Percentiles rank a stretch among this genome's conserved stretches.
Conservation (phyloP, 2,329 filamentous ascomycete species). For the Penicillium hesseltinei region DNA sequence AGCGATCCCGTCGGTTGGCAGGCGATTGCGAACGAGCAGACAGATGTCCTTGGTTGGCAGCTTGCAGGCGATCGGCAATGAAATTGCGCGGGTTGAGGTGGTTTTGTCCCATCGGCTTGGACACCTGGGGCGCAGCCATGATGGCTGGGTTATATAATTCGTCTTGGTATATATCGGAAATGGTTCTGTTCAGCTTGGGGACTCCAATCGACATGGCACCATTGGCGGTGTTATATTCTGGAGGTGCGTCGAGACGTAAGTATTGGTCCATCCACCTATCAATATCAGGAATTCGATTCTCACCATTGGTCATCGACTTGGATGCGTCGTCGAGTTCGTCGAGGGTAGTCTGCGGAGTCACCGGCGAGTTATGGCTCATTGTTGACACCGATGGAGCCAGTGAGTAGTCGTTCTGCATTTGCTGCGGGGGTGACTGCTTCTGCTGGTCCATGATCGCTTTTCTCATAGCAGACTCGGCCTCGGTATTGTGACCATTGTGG, state of each 20-base stretch:
- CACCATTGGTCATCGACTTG: conserved; percentile 54
- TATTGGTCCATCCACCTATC: conserved; percentile 58
- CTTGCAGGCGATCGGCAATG: conserved; percentile 73
- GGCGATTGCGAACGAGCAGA: conserved; percentile 61
- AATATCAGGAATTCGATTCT: conserved; percentile 43
- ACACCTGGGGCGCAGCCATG: conserved; percentile 37
- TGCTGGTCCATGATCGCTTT: conserved; percentile 54
- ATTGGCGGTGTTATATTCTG: conserved; percentile 51
- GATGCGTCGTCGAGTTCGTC: conserved; percentile 54
- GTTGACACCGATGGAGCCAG: conserved; percentile 60
- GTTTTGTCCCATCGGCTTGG: conserved; percentile 35
- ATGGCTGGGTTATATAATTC: conserved; percentile 68
- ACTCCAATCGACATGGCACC: conserved; percentile 45
- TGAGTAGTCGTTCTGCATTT: conserved; percentile 49
- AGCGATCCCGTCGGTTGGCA: conserved; percentile 62
- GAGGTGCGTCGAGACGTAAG: conserved; percentile 61
- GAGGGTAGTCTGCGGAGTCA: conserved; percentile 58
- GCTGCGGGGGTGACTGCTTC: conserved; percentile 34
- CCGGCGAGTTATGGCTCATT: conserved; percentile 59
- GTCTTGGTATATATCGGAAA: conserved; percentile 81
- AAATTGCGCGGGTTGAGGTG: conserved; percentile 56
- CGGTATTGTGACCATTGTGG: conserved; percentile 43
- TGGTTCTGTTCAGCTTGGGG: conserved; percentile 79
- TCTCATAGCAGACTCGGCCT: conserved; percentile 61
- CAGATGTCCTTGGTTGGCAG: conserved; percentile 72